These are phyloP conservation scores for Trichoderma koningiopsis DNA, from an alignment of 2,329 filamentous ascomycete genomes.

Conservation along the genomic window DNA sequence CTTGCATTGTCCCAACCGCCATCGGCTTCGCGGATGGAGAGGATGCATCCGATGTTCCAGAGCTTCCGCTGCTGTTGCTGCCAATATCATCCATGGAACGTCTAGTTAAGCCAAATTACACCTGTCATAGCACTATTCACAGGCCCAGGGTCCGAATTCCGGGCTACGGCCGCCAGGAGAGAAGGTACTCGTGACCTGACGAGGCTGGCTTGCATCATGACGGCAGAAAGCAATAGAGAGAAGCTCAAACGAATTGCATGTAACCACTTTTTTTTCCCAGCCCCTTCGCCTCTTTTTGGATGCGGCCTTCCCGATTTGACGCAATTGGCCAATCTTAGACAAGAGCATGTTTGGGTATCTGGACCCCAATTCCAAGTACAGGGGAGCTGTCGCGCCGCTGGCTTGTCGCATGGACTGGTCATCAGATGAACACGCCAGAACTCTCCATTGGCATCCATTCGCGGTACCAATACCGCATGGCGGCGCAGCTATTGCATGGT, in stretches of 20 bases:
- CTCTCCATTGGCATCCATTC: neutral
- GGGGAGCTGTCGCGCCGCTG: slow-evolving; percentile 15
- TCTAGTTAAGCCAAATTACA: neutral
- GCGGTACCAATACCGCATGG: neutral
- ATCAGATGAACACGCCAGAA: slow-evolving; percentile 21
- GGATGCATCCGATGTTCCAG: slow-evolving; percentile 12
- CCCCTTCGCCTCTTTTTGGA: neutral
- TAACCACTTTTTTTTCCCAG: neutral
- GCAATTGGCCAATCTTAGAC: slow-evolving; percentile 16
- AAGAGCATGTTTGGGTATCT: neutral
- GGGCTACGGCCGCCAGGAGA: neutral
- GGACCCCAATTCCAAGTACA: neutral
- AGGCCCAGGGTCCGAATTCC: neutral
- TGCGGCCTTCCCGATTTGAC: slow-evolving; percentile 8
- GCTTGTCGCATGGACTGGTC: slow-evolving; percentile 14
- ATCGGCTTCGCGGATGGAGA: neutral
- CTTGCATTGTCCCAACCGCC: neutral
- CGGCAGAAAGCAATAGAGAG: neutral
- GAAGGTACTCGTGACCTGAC: slow-evolving; percentile 17
- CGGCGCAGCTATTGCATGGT: neutral
- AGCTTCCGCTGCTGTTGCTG: neutral
- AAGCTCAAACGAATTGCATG: neutral
- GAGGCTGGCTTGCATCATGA: neutral
- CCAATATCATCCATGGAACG: neutral
- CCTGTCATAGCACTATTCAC: neutral